Evolutionary conservation across 805 yeast genomes (phyloP), one percentile per base, ranked within the genome.

Genomic region (Schizosaccharomyces octosporus): DNA sequence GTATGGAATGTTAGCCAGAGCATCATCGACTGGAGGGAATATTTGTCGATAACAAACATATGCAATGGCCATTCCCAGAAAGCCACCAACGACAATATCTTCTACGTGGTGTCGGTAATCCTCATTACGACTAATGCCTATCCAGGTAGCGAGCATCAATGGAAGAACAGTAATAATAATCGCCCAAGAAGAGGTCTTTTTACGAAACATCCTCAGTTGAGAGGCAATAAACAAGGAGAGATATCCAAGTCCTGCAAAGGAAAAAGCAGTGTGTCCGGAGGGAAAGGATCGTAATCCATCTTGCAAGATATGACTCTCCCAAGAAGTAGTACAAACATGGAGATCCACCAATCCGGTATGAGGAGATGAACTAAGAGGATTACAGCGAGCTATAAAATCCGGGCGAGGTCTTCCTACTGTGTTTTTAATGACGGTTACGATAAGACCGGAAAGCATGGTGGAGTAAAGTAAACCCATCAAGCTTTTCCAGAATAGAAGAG

Each of bases 71-170:
- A 72, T 64, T 0, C 98, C 98, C 2, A 90, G 68, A 1, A 75
- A 19, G 36, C 84, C 75, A 2, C 98, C 98, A 17, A 83, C 67
- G 1, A 84, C 66, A 0, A 93, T 84, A 71, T 90, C 98, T 19
- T 85, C 74, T 68, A 86, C 87, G 72, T 90, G 97, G 69, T 90
- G 98, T 69, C 97, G 78, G 72, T 89, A 89, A 72, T 90, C 98
- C 67, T 85, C 84, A 0, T 95, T 86, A 67, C 98, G 78, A 48
- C 93, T 81, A 57, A 86, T 71, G 0, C 97, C 97, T 66, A 90
- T 82, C 64, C 83, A 76, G 0, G 78, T 68, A 0, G 97, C 96
- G 5, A 84, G 77, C 4, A 87, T 66, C 0, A 69, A 29, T n/a
- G 76, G 76, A 11, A 66, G 59, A 62, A 64, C 62, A 15, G 67